Evolutionary conservation across 2,329 filamentous ascomycete species (phyloP).

Genomic region (Decorospora gaudefroyi): DNA sequence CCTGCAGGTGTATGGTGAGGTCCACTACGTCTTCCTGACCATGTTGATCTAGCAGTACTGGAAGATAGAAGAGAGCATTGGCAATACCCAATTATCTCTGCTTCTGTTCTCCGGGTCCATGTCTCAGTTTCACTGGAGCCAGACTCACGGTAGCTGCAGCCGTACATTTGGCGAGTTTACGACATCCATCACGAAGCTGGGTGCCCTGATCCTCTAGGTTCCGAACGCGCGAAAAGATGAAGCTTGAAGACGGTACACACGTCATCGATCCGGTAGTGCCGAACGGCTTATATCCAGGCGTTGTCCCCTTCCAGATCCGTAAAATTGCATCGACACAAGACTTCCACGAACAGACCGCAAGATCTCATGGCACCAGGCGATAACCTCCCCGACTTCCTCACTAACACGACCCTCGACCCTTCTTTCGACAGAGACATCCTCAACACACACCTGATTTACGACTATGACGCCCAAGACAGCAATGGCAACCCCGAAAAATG

Average conservation of each 20-base stretch:
- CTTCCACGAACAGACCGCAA: not conserved
- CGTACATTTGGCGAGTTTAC: too few relatives aligned
- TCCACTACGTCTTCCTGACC: too few relatives aligned
- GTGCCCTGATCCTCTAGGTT: too few relatives aligned
- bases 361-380: constrained; percentile 34
- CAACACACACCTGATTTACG: constrained; percentile 61
- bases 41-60: too few relatives aligned
- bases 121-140: too few relatives aligned
- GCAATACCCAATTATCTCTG: too few relatives aligned
- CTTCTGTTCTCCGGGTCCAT: too few relatives aligned
- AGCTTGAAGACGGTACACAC: constrained; percentile 2
- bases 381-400: constrained; percentile 31
- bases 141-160: too few relatives aligned
- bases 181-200: too few relatives aligned
- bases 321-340: not conserved
- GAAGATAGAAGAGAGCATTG: too few relatives aligned
- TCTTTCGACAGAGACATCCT: constrained; percentile 58
- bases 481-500: constrained; percentile 61
- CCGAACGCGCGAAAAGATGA: too few relatives aligned
- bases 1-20: too few relatives aligned
- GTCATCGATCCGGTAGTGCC: constrained; percentile 5
- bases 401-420: constrained; percentile 34
- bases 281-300: not conserved
- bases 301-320: not conserved
- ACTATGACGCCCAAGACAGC: constrained; percentile 57